Percentiles rank a stretch among this genome's conserved stretches.
Conservation (phyloP, 2,329 filamentous ascomycete genomes). For the Rugonectria rugulosa region DNA sequence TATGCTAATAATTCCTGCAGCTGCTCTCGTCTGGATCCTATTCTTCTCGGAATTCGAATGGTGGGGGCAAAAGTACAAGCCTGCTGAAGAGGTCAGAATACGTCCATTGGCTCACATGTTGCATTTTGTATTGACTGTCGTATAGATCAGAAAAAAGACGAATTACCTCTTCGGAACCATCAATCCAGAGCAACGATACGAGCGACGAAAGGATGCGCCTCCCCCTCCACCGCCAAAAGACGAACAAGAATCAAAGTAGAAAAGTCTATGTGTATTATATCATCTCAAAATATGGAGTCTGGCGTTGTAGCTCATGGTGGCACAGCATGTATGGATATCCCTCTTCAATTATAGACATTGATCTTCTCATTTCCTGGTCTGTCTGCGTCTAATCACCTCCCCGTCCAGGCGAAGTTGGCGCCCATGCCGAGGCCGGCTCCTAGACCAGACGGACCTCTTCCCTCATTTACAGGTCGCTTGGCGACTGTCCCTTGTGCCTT, state of each 20-base stretch:
- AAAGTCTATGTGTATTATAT: slow-evolving; percentile 36
- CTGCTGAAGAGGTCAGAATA: slow-evolving; percentile 49
- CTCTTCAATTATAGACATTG: slow-evolving; percentile 24
- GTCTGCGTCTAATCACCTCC: slow-evolving; percentile 40
- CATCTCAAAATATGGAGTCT: slow-evolving; percentile 36
- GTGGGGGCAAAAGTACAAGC: slow-evolving; percentile 52
- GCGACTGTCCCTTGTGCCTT: slow-evolving; percentile 78
- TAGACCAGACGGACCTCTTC: slow-evolving; percentile 52
- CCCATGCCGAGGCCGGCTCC: slow-evolving; percentile 63
- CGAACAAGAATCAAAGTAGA: slow-evolving; percentile 39
- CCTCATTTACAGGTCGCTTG: slow-evolving; percentile 80
- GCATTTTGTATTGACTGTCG: slow-evolving; percentile 14
- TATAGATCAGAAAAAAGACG: slow-evolving; percentile 47
- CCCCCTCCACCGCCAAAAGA: slow-evolving; percentile 37
- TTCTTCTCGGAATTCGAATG: slow-evolving; percentile 55
- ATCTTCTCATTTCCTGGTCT: slow-evolving; percentile 25
- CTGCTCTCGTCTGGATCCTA: slow-evolving; percentile 47
- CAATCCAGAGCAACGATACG: slow-evolving; percentile 52
- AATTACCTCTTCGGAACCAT: slow-evolving; percentile 50
- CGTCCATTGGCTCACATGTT: not conserved
- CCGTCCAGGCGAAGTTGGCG: slow-evolving; percentile 64
- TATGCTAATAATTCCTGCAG: slow-evolving; percentile 34
- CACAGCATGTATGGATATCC: slow-evolving; percentile 37
- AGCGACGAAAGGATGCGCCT: slow-evolving; percentile 50
- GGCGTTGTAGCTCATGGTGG: slow-evolving; percentile 37